Base-by-base conservation (phyloP, 768 basidiomycete genomes). In the Xanthoconium purpureum region DNA sequence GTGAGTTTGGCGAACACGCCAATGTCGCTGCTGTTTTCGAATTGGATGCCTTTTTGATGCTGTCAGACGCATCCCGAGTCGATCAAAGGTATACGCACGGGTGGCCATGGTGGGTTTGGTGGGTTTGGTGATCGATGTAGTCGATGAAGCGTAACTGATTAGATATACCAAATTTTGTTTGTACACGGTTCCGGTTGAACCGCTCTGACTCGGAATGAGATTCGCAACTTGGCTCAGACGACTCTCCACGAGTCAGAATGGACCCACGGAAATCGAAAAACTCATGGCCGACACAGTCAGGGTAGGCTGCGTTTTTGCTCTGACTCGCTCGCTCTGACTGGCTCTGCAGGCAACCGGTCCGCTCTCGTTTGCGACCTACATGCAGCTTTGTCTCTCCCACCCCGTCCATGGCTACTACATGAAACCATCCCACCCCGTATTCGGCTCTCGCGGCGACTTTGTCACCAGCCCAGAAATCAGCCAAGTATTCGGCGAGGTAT, bases 1-100 rank as follows among this genome's bases (percentile, higher is more conserved):
- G 96, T 98, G 68, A 98, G 82, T 76, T 97, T 97, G 67, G 94
- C 80, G 76, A 98, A 99, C 43, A 99, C 96, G 66, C 96, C 96
- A 66, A 99, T 84, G 68, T 98, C 94, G 75, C 87, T 88, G 77
- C 84, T 89, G 77, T 94, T 95, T 78, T 95, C 92, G 70, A 94
- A 95, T 78, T 94, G 91, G 61, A 91, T 77, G 72, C 93, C 91
- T 94, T 68, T 94, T 68, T 54, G 8, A 12, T 29, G 14, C 17
- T 29, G 57, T 62, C 61, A 59, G 46, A 13, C 3, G 24, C 1
- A 3, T 29, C 7, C 28, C 14, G 11, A 0, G 39, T 14, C 15
- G 49, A 51, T 7, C 9, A 28, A 43, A n/a, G 13, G 18, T 36
- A 46, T n/a, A 68, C 83, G 65, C 63, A 87, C 87, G 85, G 67